Evolutionary conservation across 331 rosid species (phyloP), one percentile per base, ranked within the genome.

Genomic region (Quercus lobata): DNA sequence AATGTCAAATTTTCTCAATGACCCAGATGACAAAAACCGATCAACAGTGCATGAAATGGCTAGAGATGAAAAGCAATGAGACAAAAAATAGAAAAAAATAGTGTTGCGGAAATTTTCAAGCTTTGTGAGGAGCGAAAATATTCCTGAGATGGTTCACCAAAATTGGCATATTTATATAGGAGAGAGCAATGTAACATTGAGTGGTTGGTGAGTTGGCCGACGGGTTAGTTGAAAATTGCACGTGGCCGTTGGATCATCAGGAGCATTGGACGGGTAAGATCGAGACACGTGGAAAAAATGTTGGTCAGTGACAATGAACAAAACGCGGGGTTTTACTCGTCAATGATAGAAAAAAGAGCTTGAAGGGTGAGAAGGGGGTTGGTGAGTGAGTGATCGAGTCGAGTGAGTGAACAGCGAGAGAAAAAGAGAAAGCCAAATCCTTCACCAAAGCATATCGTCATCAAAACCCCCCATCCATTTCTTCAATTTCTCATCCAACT

Each of bases 191-290:
- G 78, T 56, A 25, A 68, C 76, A 54, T 84, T 81, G 83, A 72
- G 85, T 52, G 86, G 25, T 77, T 34, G 90, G 90, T 89, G 87
- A 92, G 97, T 87, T 71, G 78, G 93, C 88, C 75, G 86, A 81
- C 76, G 91, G 78, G 93, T 91, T 94, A 87, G 97, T 91, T 94
- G 96, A 85, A 84, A 86, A 79, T 7, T n/a, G 2, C 15, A 22
- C 2, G 44, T 18, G 87, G 83, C 85, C 92, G 87, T 94, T 60
- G 78, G 97, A 91, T 94, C 25, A 5, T n/a, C 44, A n/a, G 35
- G 27, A 17, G 5, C 18, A 10, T 24, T 35, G 22, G 75, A 63
- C 37, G 76, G 85, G 9, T 9, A 2, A 4, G 86, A 85, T 85
- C 24, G 7, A 1, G 86, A 82, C 90, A 92, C 90, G 92, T 89